Percentiles rank a stretch among this genome's conserved stretches.
These are phyloP conservation scores for Perilla frutescens DNA, from an alignment of 257 asterid genomes.

Conservation along the genomic window DNA sequence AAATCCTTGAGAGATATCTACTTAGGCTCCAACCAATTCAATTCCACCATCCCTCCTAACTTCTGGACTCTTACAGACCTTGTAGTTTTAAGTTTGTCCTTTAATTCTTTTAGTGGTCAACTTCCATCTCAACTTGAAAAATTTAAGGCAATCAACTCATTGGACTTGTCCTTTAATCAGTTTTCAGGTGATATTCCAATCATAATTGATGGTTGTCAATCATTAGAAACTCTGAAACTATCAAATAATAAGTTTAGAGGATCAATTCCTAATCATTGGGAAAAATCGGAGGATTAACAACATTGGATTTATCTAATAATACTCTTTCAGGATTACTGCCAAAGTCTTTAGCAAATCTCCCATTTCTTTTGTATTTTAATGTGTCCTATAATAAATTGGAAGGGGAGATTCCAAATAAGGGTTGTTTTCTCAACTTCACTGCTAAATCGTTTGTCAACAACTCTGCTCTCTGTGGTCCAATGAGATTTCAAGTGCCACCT, in stretches of 20 bases:
- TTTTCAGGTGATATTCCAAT: conserved; percentile 14
- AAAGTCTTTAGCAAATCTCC: not conserved
- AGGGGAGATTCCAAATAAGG: conserved; percentile 8
- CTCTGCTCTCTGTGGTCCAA: conserved; percentile 7
- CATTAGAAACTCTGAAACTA: not conserved
- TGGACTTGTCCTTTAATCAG: not conserved
- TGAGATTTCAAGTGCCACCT: not conserved
- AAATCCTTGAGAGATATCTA: not conserved
- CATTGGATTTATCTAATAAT: conserved; percentile 3
- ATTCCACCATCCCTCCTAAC: not conserved
- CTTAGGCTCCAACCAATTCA: not conserved
- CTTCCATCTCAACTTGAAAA: not conserved
- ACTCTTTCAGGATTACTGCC: conserved; percentile 11
- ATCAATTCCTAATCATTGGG: not conserved
- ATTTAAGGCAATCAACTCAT: not conserved
- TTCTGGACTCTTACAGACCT: not conserved
- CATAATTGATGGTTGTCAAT: not conserved
- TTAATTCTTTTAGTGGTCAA: not conserved
- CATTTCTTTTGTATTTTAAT: not conserved
- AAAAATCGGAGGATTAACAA: not conserved
- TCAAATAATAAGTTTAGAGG: not conserved
- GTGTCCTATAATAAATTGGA: not conserved
- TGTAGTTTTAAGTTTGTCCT: not conserved
- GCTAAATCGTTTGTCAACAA: conserved; percentile 14
- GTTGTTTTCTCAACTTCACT: conserved; percentile 3